phyloP scores from a whole-genome alignment of 2,329 filamentous ascomycete species.

The Penicillium sp. region DNA sequence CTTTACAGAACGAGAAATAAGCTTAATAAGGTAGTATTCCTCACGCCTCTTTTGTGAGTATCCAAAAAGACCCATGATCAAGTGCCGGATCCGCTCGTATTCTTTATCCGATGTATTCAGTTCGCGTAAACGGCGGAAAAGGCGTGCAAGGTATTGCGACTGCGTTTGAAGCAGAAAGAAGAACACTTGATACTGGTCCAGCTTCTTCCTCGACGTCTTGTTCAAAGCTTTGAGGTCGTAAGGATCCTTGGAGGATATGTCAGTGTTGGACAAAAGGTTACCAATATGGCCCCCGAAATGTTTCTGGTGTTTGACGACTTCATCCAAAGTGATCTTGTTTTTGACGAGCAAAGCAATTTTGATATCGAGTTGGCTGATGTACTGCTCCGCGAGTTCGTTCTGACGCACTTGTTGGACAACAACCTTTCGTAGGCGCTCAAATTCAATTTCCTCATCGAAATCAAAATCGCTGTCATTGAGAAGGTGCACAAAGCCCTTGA shows the following conservation, averaged over 20 bases:
- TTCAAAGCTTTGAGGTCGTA: conserved; percentile 97
- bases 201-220: conserved; percentile 89
- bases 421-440: conserved; percentile 87
- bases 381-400: conserved; percentile 95
- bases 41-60: conserved; percentile 95
- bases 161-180: conserved; percentile 98
- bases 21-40: conserved; percentile 91
- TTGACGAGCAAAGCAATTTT: conserved; percentile 97
- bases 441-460: conserved; percentile 97
- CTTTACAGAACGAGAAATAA: conserved; percentile 72
- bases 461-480: conserved; percentile 98
- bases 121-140: conserved; percentile 80
- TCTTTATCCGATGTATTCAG: conserved; percentile 84
- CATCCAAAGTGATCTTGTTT: conserved; percentile 98
- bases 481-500: conserved; percentile 96
- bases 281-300: conserved; percentile 89
- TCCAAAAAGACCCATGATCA: conserved; percentile 95
- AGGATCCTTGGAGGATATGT: conserved; percentile 81
- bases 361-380: conserved; percentile 96
- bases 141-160: conserved; percentile 81
- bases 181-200: conserved; percentile 93
- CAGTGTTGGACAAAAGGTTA: conserved; percentile 77
- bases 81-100: conserved; percentile 80
- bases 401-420: conserved; percentile 96
- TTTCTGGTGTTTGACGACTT: conserved; percentile 93